Base-by-base conservation (phyloP, 2,329 filamentous ascomycete genomes). In the Sclerotinia glacialis region DNA sequence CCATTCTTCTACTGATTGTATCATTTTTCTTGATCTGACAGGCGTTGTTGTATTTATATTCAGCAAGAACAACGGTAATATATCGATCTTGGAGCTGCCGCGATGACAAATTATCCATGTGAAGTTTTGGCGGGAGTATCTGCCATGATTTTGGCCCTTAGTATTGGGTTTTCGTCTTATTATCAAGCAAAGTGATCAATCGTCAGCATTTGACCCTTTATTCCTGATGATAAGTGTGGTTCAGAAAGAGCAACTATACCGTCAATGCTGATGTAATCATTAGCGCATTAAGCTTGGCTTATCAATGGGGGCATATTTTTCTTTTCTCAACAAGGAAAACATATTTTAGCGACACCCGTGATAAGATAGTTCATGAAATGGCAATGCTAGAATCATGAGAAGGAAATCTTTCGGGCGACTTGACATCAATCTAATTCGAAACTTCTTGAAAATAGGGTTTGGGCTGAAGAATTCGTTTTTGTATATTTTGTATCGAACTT, bases 381-480 rank as follows among this genome's bases (percentile, higher is more conserved):
- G 69, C 68, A 67, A 44, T 72, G 70, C 55, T 50, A 56, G 4
- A 72, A 71, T 53, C 54, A 71, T 34, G 60, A 70, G 60, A 60
- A 67, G 14, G 68, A 65, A 12, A 64, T 69, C 4, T n/a, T 72
- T 66, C 28, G 60, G 69, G 12, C 64, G 54, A 23, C 54, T 73
- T 12, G 65, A 73, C 26, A 72, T 72, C 50, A 52, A 68, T 12
- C 42, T 68, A 14, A 61, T 71, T 7, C 72, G 71, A 54, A 54
- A 69, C 21, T 46, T 71, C 26, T 58, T 50, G n/a, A 7, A 42
- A 3, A 54, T 31, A 16, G 4, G 23, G 31, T 16, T 16, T 52
- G 23, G 11, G 8, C 26, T 3, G 1, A n/a, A 53, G 16, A 18
- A n/a, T 1, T 9, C 12, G 4, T 47, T 6, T n/a, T 62, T 31